These are phyloP conservation scores for Aspergillus thermomutatus DNA, from an alignment of 2,329 filamentous ascomycete genomes.

Conservation along the genomic window DNA sequence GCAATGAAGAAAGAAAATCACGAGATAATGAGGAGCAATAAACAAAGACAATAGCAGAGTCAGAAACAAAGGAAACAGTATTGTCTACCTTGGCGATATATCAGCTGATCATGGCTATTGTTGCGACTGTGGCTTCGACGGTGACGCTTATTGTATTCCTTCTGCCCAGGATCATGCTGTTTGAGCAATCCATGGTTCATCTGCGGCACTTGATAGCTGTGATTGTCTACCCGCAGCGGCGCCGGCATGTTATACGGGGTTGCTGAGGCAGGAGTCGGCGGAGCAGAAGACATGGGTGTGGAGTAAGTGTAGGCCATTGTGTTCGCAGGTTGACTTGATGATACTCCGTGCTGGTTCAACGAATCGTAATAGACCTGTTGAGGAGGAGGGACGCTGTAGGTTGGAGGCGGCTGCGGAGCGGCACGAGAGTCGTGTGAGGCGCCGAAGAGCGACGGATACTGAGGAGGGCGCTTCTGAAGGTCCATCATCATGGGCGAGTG, in stretches of 20 bases:
- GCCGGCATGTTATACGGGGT: conserved; percentile 18
- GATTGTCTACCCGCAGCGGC: conserved; percentile 20
- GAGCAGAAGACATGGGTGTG: neutral
- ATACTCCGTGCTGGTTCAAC: conserved; percentile 6
- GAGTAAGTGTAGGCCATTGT: conserved; percentile 10
- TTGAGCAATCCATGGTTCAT: conserved; percentile 19
- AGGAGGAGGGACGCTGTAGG: conserved; percentile 6
- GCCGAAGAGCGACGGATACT: conserved; percentile 30
- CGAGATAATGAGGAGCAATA: neutral
- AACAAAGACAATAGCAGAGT: conserved; percentile 3
- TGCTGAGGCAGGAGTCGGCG: conserved; percentile 5
- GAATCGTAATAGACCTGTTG: conserved; percentile 7
- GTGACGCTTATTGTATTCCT: conserved; percentile 6
- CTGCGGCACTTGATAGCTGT: conserved; percentile 19
- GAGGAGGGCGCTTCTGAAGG: conserved; percentile 20
- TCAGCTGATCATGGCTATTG: conserved; percentile 14
- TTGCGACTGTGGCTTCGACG: conserved; percentile 6
- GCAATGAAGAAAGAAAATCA: neutral
- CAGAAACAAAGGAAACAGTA: conserved; percentile 5
- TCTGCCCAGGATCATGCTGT: conserved; percentile 15
- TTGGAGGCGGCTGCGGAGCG: conserved; percentile 18
- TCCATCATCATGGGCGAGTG: conserved; percentile 21
- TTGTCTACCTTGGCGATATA: conserved; percentile 29
- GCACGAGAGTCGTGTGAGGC: conserved; percentile 27
- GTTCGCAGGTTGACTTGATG: conserved; percentile 11